These are phyloP conservation scores for Artemisia annua DNA, from an alignment of 129 eudicot genomes.

Conservation along the genomic window DNA sequence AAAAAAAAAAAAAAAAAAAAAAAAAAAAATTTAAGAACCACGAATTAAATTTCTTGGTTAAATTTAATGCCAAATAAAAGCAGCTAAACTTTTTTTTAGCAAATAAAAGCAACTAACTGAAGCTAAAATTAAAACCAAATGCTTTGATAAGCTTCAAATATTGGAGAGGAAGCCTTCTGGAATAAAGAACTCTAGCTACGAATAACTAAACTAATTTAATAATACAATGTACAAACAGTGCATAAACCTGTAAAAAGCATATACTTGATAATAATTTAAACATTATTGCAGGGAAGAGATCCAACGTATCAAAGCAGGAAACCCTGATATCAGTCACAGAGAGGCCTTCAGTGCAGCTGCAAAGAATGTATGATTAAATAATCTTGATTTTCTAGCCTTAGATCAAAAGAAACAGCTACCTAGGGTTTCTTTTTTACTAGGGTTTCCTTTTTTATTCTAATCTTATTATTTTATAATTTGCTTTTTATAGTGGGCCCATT, in stretches of 20 bases:
- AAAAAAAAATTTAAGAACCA: no score
- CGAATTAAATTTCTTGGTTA: no score
- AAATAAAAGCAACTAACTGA: no score
- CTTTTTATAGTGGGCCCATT: slow-evolving; percentile 94
- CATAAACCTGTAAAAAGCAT: slow-evolving; percentile 10
- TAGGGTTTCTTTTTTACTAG: slow-evolving; percentile 39
- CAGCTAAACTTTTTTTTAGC: no score
- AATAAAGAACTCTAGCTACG: not conserved
- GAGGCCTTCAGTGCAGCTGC: slow-evolving; percentile 99
- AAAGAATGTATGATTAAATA: slow-evolving; percentile 74
- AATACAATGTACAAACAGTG: not conserved
- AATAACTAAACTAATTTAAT: not conserved
- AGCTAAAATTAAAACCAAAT: no score
- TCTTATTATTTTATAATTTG: not conserved
- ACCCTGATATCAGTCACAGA: slow-evolving; percentile 99
- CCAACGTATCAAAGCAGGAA: slow-evolving; percentile 99
- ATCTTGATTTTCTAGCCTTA: slow-evolving; percentile 20
- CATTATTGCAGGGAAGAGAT: slow-evolving; percentile 85
- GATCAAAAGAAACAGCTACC: slow-evolving; percentile 13
- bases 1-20: no score
- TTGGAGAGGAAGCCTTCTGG: not conserved
- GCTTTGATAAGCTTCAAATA: not conserved
- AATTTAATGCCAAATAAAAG: no score
- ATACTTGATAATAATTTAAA: not conserved
- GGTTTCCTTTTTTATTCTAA: slow-evolving; percentile 32